Base-by-base conservation (phyloP, 176 grass and related monocot species). In the Oryza nivara region DNA sequence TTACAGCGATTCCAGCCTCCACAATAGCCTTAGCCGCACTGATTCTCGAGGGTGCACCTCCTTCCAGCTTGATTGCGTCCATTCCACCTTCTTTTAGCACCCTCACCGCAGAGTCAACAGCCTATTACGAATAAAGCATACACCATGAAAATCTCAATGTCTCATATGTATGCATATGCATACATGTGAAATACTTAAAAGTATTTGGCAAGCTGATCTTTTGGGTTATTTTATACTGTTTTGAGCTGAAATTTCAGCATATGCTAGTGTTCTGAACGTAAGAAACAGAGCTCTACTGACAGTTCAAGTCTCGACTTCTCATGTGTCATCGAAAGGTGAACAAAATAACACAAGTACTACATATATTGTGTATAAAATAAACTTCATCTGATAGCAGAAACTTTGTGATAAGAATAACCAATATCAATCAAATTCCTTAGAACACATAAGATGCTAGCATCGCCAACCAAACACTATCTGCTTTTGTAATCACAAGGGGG, bases 1-100 rank as follows among this genome's bases (percentile, higher is more conserved):
- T 95, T 64, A 92, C 91, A 5, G 91, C 96, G 19, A 98, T 98
- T 36, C 96, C 96, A 25, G 96, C 83, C 89, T 98, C 96, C 38
- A 95, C 96, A 38, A 95, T 98, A 3, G 93, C 81, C 49, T 90
- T 94, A 22, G 96, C 96, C 7, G 96, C 93, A 23, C 77, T 83
- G 76, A 98, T 98, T 88, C 93, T 98, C 0, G 93, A 95, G 0
- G 96, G 93, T 0, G 91, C 91, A 34, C 86, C 93, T 38, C 96
- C 93, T 92, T 98, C 93, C 4, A 98, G 73, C 73, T 95, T 98
- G 82, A 98, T 98, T 20, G 93, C 93, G 76, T 95, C 96, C 96
- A 98, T 93, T 58, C 89, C 93, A 4, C 93, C 96, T 87, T 95
- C 96, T 65, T 98, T 95, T 7, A 95, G 82, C 23, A 98, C 63